Percentiles rank a stretch among this genome's conserved stretches.
Evolutionary conservation across 371 early-diverging fungal species (phyloP).

Genomic region (Zychaea mexicana): DNA sequence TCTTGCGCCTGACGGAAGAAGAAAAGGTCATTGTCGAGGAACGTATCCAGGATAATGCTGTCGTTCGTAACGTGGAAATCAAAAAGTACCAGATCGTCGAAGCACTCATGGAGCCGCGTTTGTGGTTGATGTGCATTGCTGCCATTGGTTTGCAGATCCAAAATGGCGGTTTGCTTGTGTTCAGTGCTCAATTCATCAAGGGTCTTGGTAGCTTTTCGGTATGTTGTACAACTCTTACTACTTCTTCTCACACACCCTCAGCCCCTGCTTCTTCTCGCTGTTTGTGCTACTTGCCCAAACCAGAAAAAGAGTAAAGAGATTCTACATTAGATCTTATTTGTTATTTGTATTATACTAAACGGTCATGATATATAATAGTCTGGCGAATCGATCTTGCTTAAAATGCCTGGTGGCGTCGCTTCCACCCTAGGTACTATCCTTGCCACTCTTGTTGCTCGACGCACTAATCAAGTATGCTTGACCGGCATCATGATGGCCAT

Average conservation of each 20-base stretch:
- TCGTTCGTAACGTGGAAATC: slow-evolving; percentile 24
- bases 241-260: too few species aligned
- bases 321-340: too few species aligned
- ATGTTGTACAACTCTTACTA: too few species aligned
- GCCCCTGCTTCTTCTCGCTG: background rate
- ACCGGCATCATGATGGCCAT: slow-evolving; percentile 9
- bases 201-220: slow-evolving; percentile 37
- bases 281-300: too few species aligned
- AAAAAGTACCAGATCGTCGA: slow-evolving; percentile 31
- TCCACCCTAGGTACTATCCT: slow-evolving; percentile 19
- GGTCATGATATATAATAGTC: slow-evolving; percentile 3
- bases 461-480: slow-evolving; percentile 16
- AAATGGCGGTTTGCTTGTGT: slow-evolving; percentile 38
- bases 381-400: slow-evolving; percentile 32
- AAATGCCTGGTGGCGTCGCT: slow-evolving; percentile 26
- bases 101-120: slow-evolving; percentile 34
- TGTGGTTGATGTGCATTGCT: slow-evolving; percentile 23
- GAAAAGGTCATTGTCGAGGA: slow-evolving; percentile 36
- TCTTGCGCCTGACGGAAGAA: slow-evolving; percentile 29
- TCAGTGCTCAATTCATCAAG: slow-evolving; percentile 32
- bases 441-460: slow-evolving; percentile 21
- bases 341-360: background rate
- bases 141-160: slow-evolving; percentile 23
- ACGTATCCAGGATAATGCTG: slow-evolving; percentile 37
- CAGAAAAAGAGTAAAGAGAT: background rate